A percentile compares a stretch with the other conserved stretches of the same genome.
Evolutionary conservation across 345 rosid species (phyloP).

Genomic region (Brassica napus): Da-Ae NC_063435.1:10342001-10342500

Average conservation of each 20-base stretch:
- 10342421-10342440: too few species aligned
- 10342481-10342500: background rate
- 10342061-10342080: background rate
- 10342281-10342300: background rate
- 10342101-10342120: background rate
- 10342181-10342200: too few species aligned
- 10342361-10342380: constrained; percentile 11
- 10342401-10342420: background rate
- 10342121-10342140: background rate
- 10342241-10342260: background rate
- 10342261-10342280: background rate
- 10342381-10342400: background rate
- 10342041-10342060: background rate
- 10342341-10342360: background rate
- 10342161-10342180: background rate
- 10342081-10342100: background rate
- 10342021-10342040: background rate
- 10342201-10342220: too few species aligned
- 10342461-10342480: constrained; percentile 1
- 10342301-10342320: constrained; percentile 11
- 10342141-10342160: background rate
- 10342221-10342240: background rate
- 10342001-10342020: background rate
- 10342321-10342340: background rate
- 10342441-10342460: background rate